These are phyloP conservation scores for Coccomyxa sp. DNA, from an alignment of 139 green algal genomes.

Conservation along the genomic window DNA sequence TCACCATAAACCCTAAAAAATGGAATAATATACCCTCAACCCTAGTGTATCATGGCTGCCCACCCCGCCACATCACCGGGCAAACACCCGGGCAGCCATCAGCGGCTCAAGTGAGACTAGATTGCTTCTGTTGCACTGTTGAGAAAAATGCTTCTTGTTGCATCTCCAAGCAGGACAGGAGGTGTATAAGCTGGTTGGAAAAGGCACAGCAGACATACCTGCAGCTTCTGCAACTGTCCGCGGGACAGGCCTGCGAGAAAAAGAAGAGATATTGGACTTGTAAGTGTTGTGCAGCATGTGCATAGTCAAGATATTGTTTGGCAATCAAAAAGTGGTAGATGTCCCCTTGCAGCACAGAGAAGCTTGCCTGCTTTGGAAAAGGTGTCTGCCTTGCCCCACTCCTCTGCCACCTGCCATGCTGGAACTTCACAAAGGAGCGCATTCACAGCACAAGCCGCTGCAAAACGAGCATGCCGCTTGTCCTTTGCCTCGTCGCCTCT, in stretches of 20 bases:
- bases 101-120: slow-evolving; percentile 8
- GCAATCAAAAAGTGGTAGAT: neutral
- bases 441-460: slow-evolving; percentile 37
- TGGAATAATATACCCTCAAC: neutral
- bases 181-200: slow-evolving; percentile 8
- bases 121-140: neutral
- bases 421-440: slow-evolving; percentile 30
- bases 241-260: slow-evolving; percentile 18
- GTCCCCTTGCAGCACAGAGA: neutral
- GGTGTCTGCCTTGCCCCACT: slow-evolving; percentile 22
- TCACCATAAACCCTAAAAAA: neutral
- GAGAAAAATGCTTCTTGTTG: neutral
- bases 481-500: neutral
- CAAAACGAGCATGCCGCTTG: slow-evolving; percentile 39
- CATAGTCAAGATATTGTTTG: neutral
- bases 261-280: neutral
- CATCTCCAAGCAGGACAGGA: neutral
- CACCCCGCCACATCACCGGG: too few species aligned
- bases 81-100: slow-evolving; percentile 17
- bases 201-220: slow-evolving; percentile 10
- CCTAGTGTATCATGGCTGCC: neutral
- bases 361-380: slow-evolving; percentile 2
- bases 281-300: neutral
- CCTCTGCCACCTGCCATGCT: slow-evolving; percentile 21
- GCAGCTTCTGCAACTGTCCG: slow-evolving; percentile 37